phyloP scores from a whole-genome alignment of 371 early-diverging fungal genomes.

The Mortierella sp. region DNA sequence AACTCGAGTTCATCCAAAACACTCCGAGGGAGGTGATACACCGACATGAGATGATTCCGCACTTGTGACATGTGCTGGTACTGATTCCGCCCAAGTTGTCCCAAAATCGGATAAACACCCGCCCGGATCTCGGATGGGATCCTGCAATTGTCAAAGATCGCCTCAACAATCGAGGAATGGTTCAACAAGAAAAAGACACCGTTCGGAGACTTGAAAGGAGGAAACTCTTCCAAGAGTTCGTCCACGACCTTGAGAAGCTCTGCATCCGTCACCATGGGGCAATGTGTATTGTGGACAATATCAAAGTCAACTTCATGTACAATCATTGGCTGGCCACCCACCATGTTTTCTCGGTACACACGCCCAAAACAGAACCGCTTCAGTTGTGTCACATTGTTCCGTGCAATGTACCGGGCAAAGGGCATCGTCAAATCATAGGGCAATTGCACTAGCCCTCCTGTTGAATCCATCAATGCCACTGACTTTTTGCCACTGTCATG shows the following conservation, averaged over 20 bases:
- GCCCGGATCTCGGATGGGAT: slow-evolving; percentile 66
- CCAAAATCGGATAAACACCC: slow-evolving; percentile 66
- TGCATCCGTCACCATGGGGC: slow-evolving; percentile 86
- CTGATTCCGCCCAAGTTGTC: slow-evolving; percentile 64
- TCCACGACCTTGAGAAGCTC: slow-evolving; percentile 89
- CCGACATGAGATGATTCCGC: slow-evolving; percentile 67
- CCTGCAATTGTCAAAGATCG: slow-evolving; percentile 72
- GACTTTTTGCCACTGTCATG: slow-evolving; percentile 77
- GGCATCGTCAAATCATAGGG: slow-evolving; percentile 94
- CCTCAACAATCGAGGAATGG: slow-evolving; percentile 66
- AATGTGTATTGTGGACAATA: slow-evolving; percentile 76
- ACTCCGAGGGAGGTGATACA: slow-evolving; percentile 68
- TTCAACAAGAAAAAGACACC: slow-evolving; percentile 67
- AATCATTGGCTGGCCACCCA: slow-evolving; percentile 84
- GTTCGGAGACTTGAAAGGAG: slow-evolving; percentile 69
- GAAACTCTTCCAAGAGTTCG: slow-evolving; percentile 84
- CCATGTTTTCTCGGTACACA: slow-evolving; percentile 81
- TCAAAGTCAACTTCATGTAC: slow-evolving; percentile 92
- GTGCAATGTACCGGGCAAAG: slow-evolving; percentile 87
- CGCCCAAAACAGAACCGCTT: slow-evolving; percentile 90
- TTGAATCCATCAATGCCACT: slow-evolving; percentile 83
- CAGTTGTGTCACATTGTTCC: slow-evolving; percentile 76
- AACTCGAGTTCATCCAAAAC: slow-evolving; percentile 73
- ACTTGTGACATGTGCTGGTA: slow-evolving; percentile 69
- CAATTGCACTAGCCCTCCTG: slow-evolving; percentile 86